Evolutionary conservation across 179 eudicot genomes (phyloP).

Genomic region (Sideroxylon spinosum): DNA sequence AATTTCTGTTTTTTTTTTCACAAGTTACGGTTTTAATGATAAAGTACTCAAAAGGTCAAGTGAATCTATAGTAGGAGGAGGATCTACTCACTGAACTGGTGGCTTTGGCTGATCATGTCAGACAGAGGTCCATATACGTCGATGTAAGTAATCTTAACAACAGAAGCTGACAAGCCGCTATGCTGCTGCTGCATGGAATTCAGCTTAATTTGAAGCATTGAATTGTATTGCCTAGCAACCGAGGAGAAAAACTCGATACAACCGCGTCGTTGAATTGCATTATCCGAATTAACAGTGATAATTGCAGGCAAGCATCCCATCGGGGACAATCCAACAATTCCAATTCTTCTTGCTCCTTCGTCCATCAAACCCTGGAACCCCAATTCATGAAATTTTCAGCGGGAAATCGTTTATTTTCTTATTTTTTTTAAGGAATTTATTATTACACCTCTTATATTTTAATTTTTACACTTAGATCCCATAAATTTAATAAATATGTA

Average conservation of each 20-base stretch:
- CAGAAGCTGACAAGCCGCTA: slow-evolving; percentile 12
- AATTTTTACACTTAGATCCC: no score
- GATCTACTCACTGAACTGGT: slow-evolving; percentile 24
- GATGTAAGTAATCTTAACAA: slow-evolving; percentile 22
- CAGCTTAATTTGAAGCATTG: slow-evolving; percentile 21
- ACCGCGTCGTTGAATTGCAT: slow-evolving; percentile 12
- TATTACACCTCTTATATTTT: no score
- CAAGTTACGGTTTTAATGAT: neutral
- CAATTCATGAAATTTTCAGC: neutral
- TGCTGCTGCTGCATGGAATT: slow-evolving; percentile 16
- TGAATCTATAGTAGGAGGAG: neutral
- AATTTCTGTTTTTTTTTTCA: no score
- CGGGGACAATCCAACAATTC: slow-evolving; percentile 45
- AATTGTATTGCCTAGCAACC: slow-evolving; percentile 27
- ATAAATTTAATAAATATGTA: no score
- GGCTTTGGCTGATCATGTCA: slow-evolving; percentile 27
- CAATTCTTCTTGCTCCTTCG: slow-evolving; percentile 51
- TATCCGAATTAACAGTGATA: slow-evolving; percentile 30
- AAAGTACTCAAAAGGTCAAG: neutral
- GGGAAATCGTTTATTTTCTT: no score
- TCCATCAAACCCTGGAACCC: slow-evolving; percentile 21
- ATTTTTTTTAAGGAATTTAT: no score
- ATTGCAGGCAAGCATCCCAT: slow-evolving; percentile 71
- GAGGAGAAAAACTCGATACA: slow-evolving; percentile 31
- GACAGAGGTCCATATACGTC: slow-evolving; percentile 26